phyloP scores from a whole-genome alignment of 1,284 basidiomycete genomes.

The Blastosporella zonata region DNA sequence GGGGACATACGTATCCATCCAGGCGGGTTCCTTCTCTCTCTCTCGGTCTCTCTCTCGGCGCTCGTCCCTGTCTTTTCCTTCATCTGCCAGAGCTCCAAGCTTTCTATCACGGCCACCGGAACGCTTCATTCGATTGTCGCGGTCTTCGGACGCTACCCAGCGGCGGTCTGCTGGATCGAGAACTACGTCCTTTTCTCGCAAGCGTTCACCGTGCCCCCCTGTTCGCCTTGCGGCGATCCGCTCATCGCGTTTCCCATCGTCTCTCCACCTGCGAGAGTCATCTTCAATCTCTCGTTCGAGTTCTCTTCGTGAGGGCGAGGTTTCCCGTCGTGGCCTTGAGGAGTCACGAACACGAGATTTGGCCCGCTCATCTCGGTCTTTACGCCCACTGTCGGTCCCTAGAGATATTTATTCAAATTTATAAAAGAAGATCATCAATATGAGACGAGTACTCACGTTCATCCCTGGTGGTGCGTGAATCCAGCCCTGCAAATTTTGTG shows the following conservation, averaged over 20 bases:
- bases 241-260: slow-evolving; percentile 77
- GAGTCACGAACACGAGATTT: slow-evolving; percentile 60
- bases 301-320: slow-evolving; percentile 32
- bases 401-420: slow-evolving; percentile 10
- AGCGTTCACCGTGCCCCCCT: slow-evolving; percentile 41
- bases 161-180: slow-evolving; percentile 48
- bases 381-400: slow-evolving; percentile 46
- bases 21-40: slow-evolving; percentile 82
- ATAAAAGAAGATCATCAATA: slow-evolving; percentile 7
- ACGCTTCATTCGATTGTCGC: slow-evolving; percentile 60
- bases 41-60: slow-evolving; percentile 48
- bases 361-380: slow-evolving; percentile 46
- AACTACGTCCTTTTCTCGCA: slow-evolving; percentile 43
- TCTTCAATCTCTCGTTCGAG: slow-evolving; percentile 48
- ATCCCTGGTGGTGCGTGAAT: slow-evolving; percentile 52
- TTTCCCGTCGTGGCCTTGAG: slow-evolving; percentile 51
- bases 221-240: slow-evolving; percentile 60
- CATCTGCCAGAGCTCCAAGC: slow-evolving; percentile 43
- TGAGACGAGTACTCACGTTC: slow-evolving; percentile 48
- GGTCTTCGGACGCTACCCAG: slow-evolving; percentile 61
- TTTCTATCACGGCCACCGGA: slow-evolving; percentile 57
- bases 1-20: slow-evolving; percentile 88
- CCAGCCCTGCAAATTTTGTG: slow-evolving; percentile 37
- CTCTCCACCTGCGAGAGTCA: slow-evolving; percentile 69
- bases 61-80: slow-evolving; percentile 54